Conservation (phyloP, 768 basidiomycete genomes). For the Pholiota microspora region DNA sequence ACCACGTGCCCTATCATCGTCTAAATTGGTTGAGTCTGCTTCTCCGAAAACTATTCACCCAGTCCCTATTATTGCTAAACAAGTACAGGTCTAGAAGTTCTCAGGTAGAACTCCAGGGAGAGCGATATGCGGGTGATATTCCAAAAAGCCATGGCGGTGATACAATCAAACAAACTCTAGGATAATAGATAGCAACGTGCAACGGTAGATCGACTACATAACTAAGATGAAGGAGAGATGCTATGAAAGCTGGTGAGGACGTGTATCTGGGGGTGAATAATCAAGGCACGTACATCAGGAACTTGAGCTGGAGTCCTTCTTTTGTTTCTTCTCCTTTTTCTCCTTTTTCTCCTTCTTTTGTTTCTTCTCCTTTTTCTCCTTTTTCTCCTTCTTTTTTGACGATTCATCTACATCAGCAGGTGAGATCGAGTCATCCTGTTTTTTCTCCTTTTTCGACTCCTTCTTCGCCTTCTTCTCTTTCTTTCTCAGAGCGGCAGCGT, state of each 20-base stretch:
- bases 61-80: no score
- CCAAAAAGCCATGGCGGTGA: background rate
- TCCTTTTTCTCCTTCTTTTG: constrained; percentile 7
- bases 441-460: constrained; percentile 18
- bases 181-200: background rate
- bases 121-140: background rate
- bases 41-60: no score
- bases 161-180: background rate
- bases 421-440: constrained; percentile 7
- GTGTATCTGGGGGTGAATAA: background rate
- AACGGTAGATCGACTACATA: background rate
- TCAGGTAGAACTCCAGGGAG: background rate
- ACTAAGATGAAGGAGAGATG: background rate
- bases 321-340: constrained; percentile 14
- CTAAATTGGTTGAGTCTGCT: no score
- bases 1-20: constrained; percentile 27
- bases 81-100: background rate
- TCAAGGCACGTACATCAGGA: constrained; percentile 10
- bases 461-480: constrained; percentile 22
- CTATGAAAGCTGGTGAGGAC: background rate
- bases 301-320: constrained; percentile 4
- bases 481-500: constrained; percentile 24
- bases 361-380: constrained; percentile 17
- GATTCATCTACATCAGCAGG: constrained; percentile 11
- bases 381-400: constrained; percentile 18